Conservation (phyloP, 495 filamentous ascomycete species). For the Amniculicola lignicola region DNA sequence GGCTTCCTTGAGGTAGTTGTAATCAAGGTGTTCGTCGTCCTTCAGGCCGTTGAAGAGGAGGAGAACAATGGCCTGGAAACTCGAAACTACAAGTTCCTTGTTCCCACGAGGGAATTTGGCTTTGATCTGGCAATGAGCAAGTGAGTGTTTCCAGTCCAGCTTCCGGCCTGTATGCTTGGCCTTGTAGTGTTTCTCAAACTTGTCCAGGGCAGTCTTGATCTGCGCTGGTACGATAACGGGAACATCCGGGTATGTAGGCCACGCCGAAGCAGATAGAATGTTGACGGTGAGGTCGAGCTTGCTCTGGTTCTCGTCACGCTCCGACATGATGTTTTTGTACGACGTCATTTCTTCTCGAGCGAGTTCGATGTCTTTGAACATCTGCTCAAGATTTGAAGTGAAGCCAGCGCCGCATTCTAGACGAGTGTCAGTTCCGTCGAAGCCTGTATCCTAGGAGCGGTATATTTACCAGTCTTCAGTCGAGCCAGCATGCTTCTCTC, state of each 20-base stretch:
- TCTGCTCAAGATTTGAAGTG: conserved; percentile 94
- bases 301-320: conserved; percentile 49
- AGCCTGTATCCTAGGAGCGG: not conserved
- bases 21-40: conserved; percentile 56
- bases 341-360: conserved; percentile 77
- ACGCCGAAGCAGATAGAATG: conserved; percentile 80
- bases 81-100: conserved; percentile 83
- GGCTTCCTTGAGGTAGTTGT: conserved; percentile 64
- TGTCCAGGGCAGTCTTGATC: conserved; percentile 62
- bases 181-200: conserved; percentile 79
- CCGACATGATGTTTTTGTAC: conserved; percentile 60
- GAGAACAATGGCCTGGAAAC: conserved; percentile 87
- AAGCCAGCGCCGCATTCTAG: conserved; percentile 84
- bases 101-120: conserved; percentile 71
- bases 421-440: conserved; percentile 18
- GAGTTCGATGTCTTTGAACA: conserved; percentile 98
- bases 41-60: conserved; percentile 82
- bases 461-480: conserved; percentile 65
- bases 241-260: conserved; percentile 87
- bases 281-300: conserved; percentile 83
- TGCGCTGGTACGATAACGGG: conserved; percentile 69
- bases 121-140: conserved; percentile 80
- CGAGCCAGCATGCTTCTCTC: conserved; percentile 91
- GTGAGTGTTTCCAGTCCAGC: conserved; percentile 85
- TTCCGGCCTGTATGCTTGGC: conserved; percentile 81